These are phyloP conservation scores for Cardiospermum halicacabum DNA, from an alignment of 345 rosid genomes.

Conservation along the genomic window DNA sequence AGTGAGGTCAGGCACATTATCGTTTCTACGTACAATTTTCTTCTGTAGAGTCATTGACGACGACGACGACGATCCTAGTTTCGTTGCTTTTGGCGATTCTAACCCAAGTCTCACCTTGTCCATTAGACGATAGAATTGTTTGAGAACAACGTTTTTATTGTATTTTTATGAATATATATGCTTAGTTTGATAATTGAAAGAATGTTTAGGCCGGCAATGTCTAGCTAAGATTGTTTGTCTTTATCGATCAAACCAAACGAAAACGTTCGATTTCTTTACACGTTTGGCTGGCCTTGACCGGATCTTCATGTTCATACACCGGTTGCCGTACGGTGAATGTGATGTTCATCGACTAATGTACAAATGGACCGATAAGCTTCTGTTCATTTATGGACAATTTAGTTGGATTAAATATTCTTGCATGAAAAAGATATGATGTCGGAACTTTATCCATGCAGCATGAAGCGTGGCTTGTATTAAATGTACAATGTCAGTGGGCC, in stretches of 20 bases:
- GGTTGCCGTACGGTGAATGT: not conserved
- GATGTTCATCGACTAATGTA: not conserved
- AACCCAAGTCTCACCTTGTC: conserved; percentile 22
- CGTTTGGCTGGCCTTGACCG: not conserved
- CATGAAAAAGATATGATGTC: too few species aligned
- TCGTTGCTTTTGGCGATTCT: conserved; percentile 20
- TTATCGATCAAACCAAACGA: conserved; percentile 8
- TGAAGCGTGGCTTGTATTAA: too few species aligned
- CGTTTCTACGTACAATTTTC: conserved; percentile 15
- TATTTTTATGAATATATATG: conserved; percentile 7
- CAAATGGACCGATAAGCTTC: too few species aligned
- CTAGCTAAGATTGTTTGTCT: not conserved
- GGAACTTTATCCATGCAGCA: too few species aligned
- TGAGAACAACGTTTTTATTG: not conserved
- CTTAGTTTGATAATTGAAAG: conserved; percentile 1
- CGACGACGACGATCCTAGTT: too few species aligned
- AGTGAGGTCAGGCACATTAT: conserved; percentile 45
- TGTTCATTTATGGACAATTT: too few species aligned
- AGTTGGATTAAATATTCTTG: too few species aligned
- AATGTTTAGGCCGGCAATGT: conserved; percentile 17
- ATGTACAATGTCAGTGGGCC: too few species aligned
- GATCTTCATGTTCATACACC: not conserved
- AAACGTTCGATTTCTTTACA: not conserved
- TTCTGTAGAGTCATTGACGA: conserved; percentile 24
- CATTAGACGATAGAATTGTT: conserved; percentile 10